Base-by-base conservation (phyloP, 2,329 filamentous ascomycete species). In the Sporothrix globosa region DNA sequence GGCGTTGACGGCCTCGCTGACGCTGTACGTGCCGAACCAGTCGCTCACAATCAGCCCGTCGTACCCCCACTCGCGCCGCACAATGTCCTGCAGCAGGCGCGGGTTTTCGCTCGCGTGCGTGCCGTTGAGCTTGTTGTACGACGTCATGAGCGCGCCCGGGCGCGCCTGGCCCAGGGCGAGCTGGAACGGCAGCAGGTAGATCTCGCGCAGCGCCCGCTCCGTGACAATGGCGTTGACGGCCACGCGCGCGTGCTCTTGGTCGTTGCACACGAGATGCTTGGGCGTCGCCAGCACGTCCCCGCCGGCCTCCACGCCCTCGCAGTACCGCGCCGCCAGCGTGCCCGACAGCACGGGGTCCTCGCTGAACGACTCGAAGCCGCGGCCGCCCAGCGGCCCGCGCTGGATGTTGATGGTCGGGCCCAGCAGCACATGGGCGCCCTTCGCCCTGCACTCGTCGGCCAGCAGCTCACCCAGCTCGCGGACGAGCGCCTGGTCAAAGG, bases 341-440 rank as follows among this genome's bases (percentile, higher is more conserved):
- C 80, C 80, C 46, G 79, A 77, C n/a, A 81, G 74, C 30, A 81
- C 77, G 27, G 80, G 80, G 73, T 82, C 80, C 70, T 82, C 78
- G 44, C 76, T 77, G 70, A 80, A 78, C 56, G 77, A 79, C 74
- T 82, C 80, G 71, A 81, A 81, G 24, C 80, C 79, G 68, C 80
- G 76, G 58, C 80, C 80, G 19, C 80, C 80, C 7, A 82, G 75
- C 1, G 80, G 80, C 6, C 77, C 78, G 44, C 80, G 76, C 68
- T 81, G 79, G 68, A 81, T 81, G 75, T 79, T 82, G 71, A 82
- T 80, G 0, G 81, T 83, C 1, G 90, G 90, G 6, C 89, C 90
- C 44, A 92, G 83, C 75, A 89, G 86, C 14, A 91, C 84, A 76
- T 92, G 88, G 21, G 90, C 84, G 70, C 90, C 90, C 80, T 92